A percentile compares a stretch with the other conserved stretches of the same genome.
Conservation (phyloP, 1,284 basidiomycete species). For the Psilocybe mexicana region DNA sequence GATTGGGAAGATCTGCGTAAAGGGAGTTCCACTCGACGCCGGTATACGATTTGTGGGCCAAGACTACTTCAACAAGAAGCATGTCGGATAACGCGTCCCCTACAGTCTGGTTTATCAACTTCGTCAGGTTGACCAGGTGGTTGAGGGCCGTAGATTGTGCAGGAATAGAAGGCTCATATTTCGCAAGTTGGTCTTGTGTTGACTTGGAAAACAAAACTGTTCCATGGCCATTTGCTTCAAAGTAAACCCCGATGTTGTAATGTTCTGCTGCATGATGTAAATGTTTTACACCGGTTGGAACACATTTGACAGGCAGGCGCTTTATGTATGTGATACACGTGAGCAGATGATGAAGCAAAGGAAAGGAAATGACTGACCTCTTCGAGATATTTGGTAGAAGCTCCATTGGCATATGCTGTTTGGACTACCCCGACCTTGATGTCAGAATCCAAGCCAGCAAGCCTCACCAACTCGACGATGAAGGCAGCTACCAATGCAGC, state of each 20-base stretch:
- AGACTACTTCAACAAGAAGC: slow-evolving; percentile 92
- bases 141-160: slow-evolving; percentile 79
- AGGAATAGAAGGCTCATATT: slow-evolving; percentile 74
- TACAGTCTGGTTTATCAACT: slow-evolving; percentile 97
- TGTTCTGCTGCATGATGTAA: slow-evolving; percentile 96
- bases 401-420: slow-evolving; percentile 98
- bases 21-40: slow-evolving; percentile 91
- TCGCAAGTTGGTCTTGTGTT: slow-evolving; percentile 62
- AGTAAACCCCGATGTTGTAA: slow-evolving; percentile 96
- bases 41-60: slow-evolving; percentile 85
- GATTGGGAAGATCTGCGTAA: slow-evolving; percentile 94
- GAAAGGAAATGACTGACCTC: slow-evolving; percentile 49
- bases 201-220: slow-evolving; percentile 91
- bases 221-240: slow-evolving; percentile 99
- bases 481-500: slow-evolving; percentile 92
- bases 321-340: slow-evolving; percentile 30
- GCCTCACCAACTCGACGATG: slow-evolving; percentile 87
- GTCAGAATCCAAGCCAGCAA: slow-evolving; percentile 71
- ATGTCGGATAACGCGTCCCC: slow-evolving; percentile 97
- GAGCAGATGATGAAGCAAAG: slow-evolving; percentile 2
- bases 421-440: slow-evolving; percentile 93
- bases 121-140: slow-evolving; percentile 75
- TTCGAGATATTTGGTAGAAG: slow-evolving; percentile 89
- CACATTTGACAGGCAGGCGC: slow-evolving; percentile 94
- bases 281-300: slow-evolving; percentile 97